Evolutionary conservation across 2,329 filamentous ascomycete genomes (phyloP), one percentile per base, ranked within the genome.

Genomic region (Cladobotryum protrusum): DNA sequence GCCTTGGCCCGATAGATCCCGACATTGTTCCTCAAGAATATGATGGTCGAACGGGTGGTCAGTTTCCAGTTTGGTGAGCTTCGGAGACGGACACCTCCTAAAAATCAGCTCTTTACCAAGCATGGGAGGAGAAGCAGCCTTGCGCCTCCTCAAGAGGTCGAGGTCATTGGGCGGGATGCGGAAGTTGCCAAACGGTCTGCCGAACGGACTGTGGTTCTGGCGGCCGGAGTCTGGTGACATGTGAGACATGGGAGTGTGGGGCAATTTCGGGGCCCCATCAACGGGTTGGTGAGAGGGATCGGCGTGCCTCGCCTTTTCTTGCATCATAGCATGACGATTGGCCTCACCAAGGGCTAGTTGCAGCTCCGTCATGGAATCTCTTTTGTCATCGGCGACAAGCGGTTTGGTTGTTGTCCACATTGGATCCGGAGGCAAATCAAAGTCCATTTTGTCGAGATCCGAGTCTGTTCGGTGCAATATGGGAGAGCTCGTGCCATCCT

Each of bases 51-150:
- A 81, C 57, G 72, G 79, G 61, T 89, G 86, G 49, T 87, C 85
- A 1, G 87, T 83, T 62, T 95, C 89, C 60, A 95, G 86, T 60
- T 89, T 84, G 14, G 90, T 95, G 48, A 84, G 81, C 65, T 92
- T 85, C 5, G 92, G 92, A 20, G 91, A 96, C 9, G 79, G 76
- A 63, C 89, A 96, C 63, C 79, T 81, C 33, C 89, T 87, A 64
- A 96, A 95, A 20, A 77, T 74, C 48, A 97, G 78, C 57, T 95
- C 87, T 50, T 75, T 72, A 49, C 92, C 92, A 11, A 96, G 80
- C 90, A 97, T 95, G 9, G 92, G 92, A 37, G 92, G 92, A 53
- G 82, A 83, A 59, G 76, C 72, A 18, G 72, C 73, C 56, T 77
- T 69, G 52, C 76, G 76, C 61, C 75, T 71, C 59, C 72, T 71